A percentile compares a stretch with the other conserved stretches of the same genome.
phyloP scores from a whole-genome alignment of 2,329 filamentous ascomycete genomes.

The Pseudocercospora fijiensis region DNA sequence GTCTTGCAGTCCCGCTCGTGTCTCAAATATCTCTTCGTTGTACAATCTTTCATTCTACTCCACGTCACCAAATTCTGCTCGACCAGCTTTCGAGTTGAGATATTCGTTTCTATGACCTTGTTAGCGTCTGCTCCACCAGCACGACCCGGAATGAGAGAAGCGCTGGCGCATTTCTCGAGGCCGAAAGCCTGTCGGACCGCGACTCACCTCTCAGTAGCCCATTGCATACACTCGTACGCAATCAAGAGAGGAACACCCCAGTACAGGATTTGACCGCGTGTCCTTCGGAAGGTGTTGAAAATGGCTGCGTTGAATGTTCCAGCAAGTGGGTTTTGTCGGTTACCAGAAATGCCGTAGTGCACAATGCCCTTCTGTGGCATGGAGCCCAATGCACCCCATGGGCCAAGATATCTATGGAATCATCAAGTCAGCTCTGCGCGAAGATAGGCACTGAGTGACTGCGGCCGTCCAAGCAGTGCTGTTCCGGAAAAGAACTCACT shows the following conservation, averaged over 20 bases:
- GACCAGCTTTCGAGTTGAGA: constrained; percentile 75
- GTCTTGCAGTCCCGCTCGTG: not conserved
- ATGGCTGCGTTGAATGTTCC: constrained; percentile 75
- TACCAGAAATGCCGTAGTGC: constrained; percentile 75
- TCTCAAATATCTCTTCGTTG: constrained; percentile 1
- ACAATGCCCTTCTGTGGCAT: constrained; percentile 61
- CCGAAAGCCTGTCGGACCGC: constrained; percentile 11
- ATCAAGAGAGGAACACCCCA: constrained; percentile 74
- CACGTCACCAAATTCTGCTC: constrained; percentile 52
- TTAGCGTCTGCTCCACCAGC: constrained; percentile 4
- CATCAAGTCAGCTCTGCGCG: constrained; percentile 9
- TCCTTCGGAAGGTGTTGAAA: constrained; percentile 93
- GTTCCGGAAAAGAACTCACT: constrained; percentile 36
- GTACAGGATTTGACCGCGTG: constrained; percentile 84
- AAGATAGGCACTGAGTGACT: not conserved
- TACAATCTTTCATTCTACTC: constrained; percentile 34
- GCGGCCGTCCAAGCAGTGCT: not conserved
- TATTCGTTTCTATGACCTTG: constrained; percentile 66
- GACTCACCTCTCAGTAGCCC: constrained; percentile 84
- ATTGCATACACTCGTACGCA: constrained; percentile 81
- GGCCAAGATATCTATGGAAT: constrained; percentile 64
- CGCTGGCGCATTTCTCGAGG: not conserved
- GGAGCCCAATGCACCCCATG: constrained; percentile 68
- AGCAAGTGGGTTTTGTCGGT: constrained; percentile 85
- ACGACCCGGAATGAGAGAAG: not conserved